Percentiles rank a stretch among this genome's conserved stretches.
phyloP scores from a whole-genome alignment of 257 asterid genomes.

The Linaria vulgaris region DNA sequence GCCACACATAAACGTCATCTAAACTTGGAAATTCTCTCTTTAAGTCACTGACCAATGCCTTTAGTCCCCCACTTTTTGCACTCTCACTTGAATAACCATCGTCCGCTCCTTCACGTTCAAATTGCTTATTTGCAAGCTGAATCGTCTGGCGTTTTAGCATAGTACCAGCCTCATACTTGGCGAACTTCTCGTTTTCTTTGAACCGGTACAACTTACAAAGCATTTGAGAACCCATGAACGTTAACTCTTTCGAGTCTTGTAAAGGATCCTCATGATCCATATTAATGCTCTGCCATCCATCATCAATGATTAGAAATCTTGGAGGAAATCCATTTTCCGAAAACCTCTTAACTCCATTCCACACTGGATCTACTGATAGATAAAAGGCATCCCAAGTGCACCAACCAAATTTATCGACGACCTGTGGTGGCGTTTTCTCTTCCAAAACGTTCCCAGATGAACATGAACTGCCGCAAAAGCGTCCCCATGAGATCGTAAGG shows the following conservation, averaged over 20 bases:
- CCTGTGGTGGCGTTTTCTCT: slow-evolving; percentile 61
- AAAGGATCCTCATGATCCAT: slow-evolving; percentile 40
- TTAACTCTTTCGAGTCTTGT: slow-evolving; percentile 31
- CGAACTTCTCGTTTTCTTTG: slow-evolving; percentile 42
- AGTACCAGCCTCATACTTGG: slow-evolving; percentile 34
- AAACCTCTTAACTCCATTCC: slow-evolving; percentile 54
- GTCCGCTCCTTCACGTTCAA: slow-evolving; percentile 43
- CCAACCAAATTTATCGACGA: slow-evolving; percentile 65
- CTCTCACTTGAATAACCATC: slow-evolving; percentile 37
- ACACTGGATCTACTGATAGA: slow-evolving; percentile 55
- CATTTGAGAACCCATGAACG: slow-evolving; percentile 43
- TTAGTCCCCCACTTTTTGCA: slow-evolving; percentile 39
- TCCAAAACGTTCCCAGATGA: slow-evolving; percentile 65
- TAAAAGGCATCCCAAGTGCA: slow-evolving; percentile 73
- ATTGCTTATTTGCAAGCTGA: slow-evolving; percentile 30
- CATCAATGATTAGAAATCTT: slow-evolving; percentile 65
- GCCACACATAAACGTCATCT: slow-evolving; percentile 76
- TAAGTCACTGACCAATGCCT: slow-evolving; percentile 50
- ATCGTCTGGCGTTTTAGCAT: slow-evolving; percentile 31
- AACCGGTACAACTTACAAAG: slow-evolving; percentile 39
- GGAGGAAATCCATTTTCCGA: slow-evolving; percentile 57
- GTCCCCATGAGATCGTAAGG: slow-evolving; percentile 67
- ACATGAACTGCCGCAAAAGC: slow-evolving; percentile 60
- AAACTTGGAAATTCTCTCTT: slow-evolving; percentile 54
- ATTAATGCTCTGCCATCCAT: slow-evolving; percentile 77